Base-by-base conservation (phyloP, 352 stramenopile species). In the Plasmopara muralis region DNA sequence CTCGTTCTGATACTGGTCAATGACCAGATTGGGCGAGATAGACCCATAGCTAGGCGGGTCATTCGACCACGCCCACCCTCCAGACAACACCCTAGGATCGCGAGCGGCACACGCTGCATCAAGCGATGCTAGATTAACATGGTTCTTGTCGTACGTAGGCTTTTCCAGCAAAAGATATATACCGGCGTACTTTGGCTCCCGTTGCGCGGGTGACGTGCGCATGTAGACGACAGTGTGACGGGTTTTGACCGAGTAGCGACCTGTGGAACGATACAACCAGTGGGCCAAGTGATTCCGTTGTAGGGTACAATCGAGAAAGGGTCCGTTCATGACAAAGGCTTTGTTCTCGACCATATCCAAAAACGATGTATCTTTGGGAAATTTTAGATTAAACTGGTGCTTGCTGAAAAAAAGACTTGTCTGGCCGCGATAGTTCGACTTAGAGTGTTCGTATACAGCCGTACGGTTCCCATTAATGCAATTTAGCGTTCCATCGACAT, bases 151-250 rank as follows among this genome's bases (percentile, higher is more conserved):
- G 49, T 89, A 92, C 29, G 72, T 71, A 0, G 83, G 70, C 55
- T 89, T 92, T 57, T 92, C 81, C 12, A 89, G 53, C 5, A 83
- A 48, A n/a, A 92, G 35, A 53, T 85, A 89, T 33, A 89, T 87
- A 6, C 81, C 81, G 0, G 63, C 51, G 57, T 92, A 92, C n/a
- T 37, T 43, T 0, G 66, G 64, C 8, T 62, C 42, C 28, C 63
- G 34, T 31, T 77, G 58, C 5, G 45, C 41, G 9, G 68, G 50
- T 12, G 69, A 52, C 9, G 59, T 60, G 42, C 65, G 66, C 50
- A 89, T 81, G 64, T 85, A 92, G 47, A 92, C 70, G 20, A 74
- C 75, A 8, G 77, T 60, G 58, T 92, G 81, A 13, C 68, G 61
- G 13, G 78, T 73, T 15, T 79, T 78, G 6, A 81, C 64, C 18